A percentile compares a stretch with the other conserved stretches of the same genome.
Evolutionary conservation across 371 early-diverging fungal species (phyloP).

Genomic region (Syncephalastrum contaminatum): DNA sequence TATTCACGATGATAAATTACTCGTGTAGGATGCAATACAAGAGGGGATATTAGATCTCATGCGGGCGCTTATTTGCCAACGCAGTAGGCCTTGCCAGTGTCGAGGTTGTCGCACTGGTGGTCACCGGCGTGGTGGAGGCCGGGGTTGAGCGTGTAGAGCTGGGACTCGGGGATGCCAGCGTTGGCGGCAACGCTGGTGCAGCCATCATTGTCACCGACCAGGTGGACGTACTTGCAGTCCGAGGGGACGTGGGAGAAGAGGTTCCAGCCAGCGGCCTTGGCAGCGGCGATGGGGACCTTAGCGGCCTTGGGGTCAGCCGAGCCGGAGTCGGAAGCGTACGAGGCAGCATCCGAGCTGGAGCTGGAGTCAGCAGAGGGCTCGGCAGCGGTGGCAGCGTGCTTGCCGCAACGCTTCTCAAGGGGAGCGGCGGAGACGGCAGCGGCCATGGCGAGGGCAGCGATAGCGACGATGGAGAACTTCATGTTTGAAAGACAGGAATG

Average conservation of each 20-base stretch:
- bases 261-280: constrained; percentile 8
- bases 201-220: constrained; percentile 12
- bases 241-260: constrained; percentile 13
- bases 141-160: constrained; percentile 17
- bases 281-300: constrained; percentile 5
- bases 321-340: constrained; percentile 2
- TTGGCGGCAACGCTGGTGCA: constrained; percentile 17
- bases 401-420: constrained; percentile 14
- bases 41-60: too few relatives aligned
- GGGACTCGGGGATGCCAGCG: constrained; percentile 12
- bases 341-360: constrained; percentile 10
- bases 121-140: constrained; percentile 23
- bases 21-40: too few relatives aligned
- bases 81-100: constrained; percentile 31
- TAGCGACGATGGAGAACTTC: constrained; percentile 19
- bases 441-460: constrained; percentile 17
- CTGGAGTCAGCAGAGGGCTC: constrained; percentile 9
- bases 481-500: constrained; percentile 13
- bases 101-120: constrained; percentile 27
- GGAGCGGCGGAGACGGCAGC: constrained; percentile 12
- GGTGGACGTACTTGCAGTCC: constrained; percentile 21
- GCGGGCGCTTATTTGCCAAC: constrained; percentile 7
- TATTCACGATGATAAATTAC: too few relatives aligned
- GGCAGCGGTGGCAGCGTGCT: constrained; percentile 10
- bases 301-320: constrained; percentile 3